These are phyloP conservation scores for Hypoxylon trugodes DNA, from an alignment of 495 filamentous ascomycete genomes.

Conservation along the genomic window DNA sequence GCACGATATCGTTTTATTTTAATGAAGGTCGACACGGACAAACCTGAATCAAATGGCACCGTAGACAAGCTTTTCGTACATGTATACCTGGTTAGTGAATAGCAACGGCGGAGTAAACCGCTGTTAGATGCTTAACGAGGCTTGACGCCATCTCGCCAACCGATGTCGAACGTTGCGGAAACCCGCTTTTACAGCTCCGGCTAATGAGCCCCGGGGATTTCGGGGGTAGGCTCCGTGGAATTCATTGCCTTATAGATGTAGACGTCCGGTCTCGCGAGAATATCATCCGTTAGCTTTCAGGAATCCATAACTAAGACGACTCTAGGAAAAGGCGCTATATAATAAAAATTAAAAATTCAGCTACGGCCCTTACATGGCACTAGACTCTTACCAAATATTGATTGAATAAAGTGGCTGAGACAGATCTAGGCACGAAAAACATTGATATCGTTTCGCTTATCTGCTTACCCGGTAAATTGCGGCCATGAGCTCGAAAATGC, in stretches of 20 bases:
- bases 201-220: constrained; percentile 32
- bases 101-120: constrained; percentile 4
- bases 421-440: constrained; percentile 9
- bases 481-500: constrained; percentile 2
- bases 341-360: not conserved
- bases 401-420: not conserved
- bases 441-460: constrained; percentile 16
- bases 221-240: constrained; percentile 25
- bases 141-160: constrained; percentile 32
- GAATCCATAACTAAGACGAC: not conserved
- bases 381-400: not conserved
- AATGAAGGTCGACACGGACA: constrained; percentile 15
- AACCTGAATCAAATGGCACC: not conserved
- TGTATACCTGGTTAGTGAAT: constrained; percentile 1
- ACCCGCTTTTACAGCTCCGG: constrained; percentile 35
- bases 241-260: constrained; percentile 8
- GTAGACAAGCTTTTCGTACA: constrained; percentile 17
- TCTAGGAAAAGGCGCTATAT: not conserved
- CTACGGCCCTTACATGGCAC: too few relatives aligned
- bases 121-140: constrained; percentile 15
- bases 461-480: constrained; percentile 29
- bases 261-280: constrained; percentile 6
- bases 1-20: constrained; percentile 25
- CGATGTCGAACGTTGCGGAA: constrained; percentile 33
- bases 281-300: not conserved